Conservation (phyloP, 2,329 filamentous ascomycete genomes). For the Pezizomycotina sp. region DNA sequence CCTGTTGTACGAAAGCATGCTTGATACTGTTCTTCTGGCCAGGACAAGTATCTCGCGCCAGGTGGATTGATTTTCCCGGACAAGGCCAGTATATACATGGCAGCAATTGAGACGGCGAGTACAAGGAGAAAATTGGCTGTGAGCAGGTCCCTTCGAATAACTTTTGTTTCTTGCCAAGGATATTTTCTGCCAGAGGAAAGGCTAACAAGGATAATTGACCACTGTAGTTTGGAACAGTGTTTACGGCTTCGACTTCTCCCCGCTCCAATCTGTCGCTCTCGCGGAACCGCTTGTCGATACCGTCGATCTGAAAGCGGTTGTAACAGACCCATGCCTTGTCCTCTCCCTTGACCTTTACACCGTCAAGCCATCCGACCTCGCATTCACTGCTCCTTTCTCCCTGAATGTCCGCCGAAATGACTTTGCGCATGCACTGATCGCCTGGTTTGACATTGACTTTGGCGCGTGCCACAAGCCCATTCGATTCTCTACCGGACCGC, state of each 20-base stretch:
- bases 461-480: constrained; percentile 96
- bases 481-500: constrained; percentile 87
- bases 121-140: constrained; percentile 99
- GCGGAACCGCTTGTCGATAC: constrained; percentile 95
- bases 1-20: constrained; percentile 94
- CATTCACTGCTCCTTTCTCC: constrained; percentile 64
- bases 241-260: constrained; percentile 92
- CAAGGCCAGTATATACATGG: constrained; percentile 94
- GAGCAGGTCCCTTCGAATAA: constrained; percentile 35
- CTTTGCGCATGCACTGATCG: constrained; percentile 88
- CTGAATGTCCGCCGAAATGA: constrained; percentile 69
- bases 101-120: constrained; percentile 93
- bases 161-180: not conserved
- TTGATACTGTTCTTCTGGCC: constrained; percentile 94
- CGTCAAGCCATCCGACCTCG: constrained; percentile 64
- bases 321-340: constrained; percentile 74
- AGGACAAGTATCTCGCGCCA: constrained; percentile 78
- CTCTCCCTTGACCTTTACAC: constrained; percentile 88
- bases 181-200: not conserved
- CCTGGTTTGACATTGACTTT: constrained; percentile 99
- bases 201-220: not conserved
- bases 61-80: constrained; percentile 94
- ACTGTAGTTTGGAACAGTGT: constrained; percentile 91
- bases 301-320: constrained; percentile 90
- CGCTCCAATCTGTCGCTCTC: constrained; percentile 81